A percentile compares a stretch with the other conserved stretches of the same genome.
These are phyloP conservation scores for Xylaria telfairii DNA, from an alignment of 495 filamentous ascomycete species.

Conservation along the genomic window DNA sequence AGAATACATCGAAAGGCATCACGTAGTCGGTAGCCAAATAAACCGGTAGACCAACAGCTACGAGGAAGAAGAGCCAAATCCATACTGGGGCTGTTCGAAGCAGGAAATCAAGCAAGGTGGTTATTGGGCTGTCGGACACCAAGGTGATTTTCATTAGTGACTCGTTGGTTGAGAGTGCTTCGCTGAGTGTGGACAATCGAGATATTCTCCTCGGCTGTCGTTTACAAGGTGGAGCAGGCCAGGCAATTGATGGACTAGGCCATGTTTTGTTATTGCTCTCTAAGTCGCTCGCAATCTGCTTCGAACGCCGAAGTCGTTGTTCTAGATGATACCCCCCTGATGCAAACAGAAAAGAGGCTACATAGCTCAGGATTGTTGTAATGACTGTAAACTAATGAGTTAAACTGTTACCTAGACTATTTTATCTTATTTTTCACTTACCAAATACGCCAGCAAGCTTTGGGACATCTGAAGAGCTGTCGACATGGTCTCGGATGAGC, in stretches of 20 bases:
- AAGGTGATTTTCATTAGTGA: constrained; percentile 18
- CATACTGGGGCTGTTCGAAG: constrained; percentile 37
- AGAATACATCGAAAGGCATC: constrained; percentile 42
- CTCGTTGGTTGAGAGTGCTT: constrained; percentile 18
- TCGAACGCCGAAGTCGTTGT: constrained; percentile 27
- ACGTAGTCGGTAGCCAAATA: constrained; percentile 32
- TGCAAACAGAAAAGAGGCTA: constrained; percentile 27
- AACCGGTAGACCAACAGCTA: constrained; percentile 33
- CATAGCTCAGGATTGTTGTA: constrained; percentile 31
- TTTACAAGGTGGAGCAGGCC: constrained; percentile 30
- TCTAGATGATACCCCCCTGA: constrained; percentile 33
- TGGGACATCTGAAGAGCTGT: constrained; percentile 39
- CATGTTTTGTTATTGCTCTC: constrained; percentile 33
- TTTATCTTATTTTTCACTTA: constrained; percentile 28
- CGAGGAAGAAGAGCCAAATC: constrained; percentile 33
- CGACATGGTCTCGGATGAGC: constrained; percentile 47
- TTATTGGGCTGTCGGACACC: not conserved
- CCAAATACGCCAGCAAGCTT: constrained; percentile 47
- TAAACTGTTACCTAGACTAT: not conserved
- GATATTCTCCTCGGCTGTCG: constrained; percentile 16
- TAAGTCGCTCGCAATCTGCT: constrained; percentile 23
- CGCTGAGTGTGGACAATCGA: constrained; percentile 31
- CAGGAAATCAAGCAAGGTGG: constrained; percentile 27
- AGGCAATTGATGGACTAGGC: constrained; percentile 38
- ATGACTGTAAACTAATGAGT: constrained; percentile 31